Evolutionary conservation across 495 filamentous ascomycete genomes (phyloP).

Genomic region (Gamarada debralockiae): DNA sequence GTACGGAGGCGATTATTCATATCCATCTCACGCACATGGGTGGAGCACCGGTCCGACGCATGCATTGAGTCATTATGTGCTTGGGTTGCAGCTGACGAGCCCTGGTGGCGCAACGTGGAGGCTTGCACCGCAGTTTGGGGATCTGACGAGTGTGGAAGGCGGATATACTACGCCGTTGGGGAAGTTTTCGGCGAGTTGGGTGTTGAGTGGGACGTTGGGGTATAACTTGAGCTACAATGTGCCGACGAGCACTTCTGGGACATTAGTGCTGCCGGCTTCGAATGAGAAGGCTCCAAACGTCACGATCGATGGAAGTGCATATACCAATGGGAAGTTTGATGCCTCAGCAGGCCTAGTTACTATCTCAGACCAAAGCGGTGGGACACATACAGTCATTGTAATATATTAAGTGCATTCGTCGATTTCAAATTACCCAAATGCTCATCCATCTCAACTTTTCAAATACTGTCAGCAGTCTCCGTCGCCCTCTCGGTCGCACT

Average conservation of each 20-base stretch:
- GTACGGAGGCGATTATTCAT: slow-evolving; percentile 45
- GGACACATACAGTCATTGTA: too few relatives aligned
- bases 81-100: slow-evolving; percentile 52
- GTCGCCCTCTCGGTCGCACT: slow-evolving; percentile 7
- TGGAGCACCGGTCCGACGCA: slow-evolving; percentile 59
- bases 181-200: slow-evolving; percentile 38
- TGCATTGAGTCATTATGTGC: slow-evolving; percentile 51
- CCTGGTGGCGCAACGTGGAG: slow-evolving; percentile 48
- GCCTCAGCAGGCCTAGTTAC: too few relatives aligned
- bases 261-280: slow-evolving; percentile 30
- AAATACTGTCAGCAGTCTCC: slow-evolving; percentile 4
- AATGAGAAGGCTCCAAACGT: too few relatives aligned
- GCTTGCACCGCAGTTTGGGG: slow-evolving; percentile 54
- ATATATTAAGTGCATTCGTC: too few relatives aligned
- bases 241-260: slow-evolving; percentile 28
- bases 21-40: slow-evolving; percentile 52
- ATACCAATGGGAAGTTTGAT: too few relatives aligned
- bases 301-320: too few relatives aligned
- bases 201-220: neutral
- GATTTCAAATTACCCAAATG: too few relatives aligned
- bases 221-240: slow-evolving; percentile 20
- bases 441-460: too few relatives aligned
- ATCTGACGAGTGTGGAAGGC: slow-evolving; percentile 49
- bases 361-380: too few relatives aligned
- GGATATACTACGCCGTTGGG: slow-evolving; percentile 57